These are phyloP conservation scores for Lactifluus rugatus DNA, from an alignment of 768 basidiomycete species.

Conservation along the genomic window DNA sequence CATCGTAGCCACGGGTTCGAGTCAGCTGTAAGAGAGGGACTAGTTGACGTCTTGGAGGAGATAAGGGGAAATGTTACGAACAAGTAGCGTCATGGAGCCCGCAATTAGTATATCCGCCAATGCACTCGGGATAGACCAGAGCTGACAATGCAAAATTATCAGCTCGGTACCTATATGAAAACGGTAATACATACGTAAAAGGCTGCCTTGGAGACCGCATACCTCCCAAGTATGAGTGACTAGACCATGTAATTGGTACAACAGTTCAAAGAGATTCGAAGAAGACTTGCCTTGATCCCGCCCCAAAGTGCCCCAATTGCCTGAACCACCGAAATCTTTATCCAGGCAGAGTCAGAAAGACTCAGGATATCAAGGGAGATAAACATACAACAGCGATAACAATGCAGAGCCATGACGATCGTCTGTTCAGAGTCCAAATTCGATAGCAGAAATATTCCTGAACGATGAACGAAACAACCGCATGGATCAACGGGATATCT, in stretches of 20 bases:
- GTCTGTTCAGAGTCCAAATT: constrained; percentile 23
- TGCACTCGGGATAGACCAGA: constrained; percentile 7
- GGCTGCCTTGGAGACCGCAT: background rate
- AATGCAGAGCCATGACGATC: background rate
- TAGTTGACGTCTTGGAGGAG: background rate
- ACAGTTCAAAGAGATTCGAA: background rate
- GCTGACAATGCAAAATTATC: background rate
- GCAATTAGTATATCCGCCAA: constrained; percentile 11
- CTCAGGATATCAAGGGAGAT: background rate
- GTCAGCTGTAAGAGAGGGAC: background rate
- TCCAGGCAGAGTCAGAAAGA: background rate
- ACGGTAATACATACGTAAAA: background rate
- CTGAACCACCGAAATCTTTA: background rate
- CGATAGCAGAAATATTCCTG: constrained; percentile 29
- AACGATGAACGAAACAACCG: constrained; percentile 23
- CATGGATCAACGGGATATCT: constrained; percentile 24
- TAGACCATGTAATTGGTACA: background rate
- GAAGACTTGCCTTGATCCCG: constrained; percentile 1
- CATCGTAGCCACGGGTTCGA: background rate
- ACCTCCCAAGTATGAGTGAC: constrained; percentile 1
- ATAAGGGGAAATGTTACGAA: background rate
- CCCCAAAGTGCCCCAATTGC: constrained; percentile 3
- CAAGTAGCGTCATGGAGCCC: background rate
- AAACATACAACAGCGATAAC: constrained; percentile 1
- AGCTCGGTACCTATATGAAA: background rate